Evolutionary conservation across 2,329 filamentous ascomycete species (phyloP), one percentile per base, ranked within the genome.

Genomic region (Alternaria burnsii): DNA sequence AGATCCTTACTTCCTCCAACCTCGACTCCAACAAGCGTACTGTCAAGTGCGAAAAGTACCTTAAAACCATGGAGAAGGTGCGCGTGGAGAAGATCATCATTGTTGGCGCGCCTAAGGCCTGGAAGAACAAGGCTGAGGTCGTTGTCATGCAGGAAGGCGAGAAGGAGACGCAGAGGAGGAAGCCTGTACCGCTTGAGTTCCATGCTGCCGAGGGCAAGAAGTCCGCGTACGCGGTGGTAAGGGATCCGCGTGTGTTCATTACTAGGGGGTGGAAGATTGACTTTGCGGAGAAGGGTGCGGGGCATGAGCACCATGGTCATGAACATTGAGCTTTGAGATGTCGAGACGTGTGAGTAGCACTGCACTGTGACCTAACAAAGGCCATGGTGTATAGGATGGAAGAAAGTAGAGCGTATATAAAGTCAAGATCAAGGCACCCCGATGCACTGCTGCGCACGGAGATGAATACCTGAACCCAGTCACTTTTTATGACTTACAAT

Each of bases 41-140:
- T 5, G 81, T 88, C 65, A 86, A 91, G 78, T 87, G 88, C 16
- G 89, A 90, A 40, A 84, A 86, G 34, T 98, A 93, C 83, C 80
- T 94, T 63, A 91, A 94, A 84, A 84, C 81, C 6, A 96, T 97
- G 90, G 84, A 86, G 30, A 84, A 86, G 44, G 93, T 98, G 3
- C 82, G 85, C 8, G 88, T 98, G 1, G 93, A 97, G 82, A 93
- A 91, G 80, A 86, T 98, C 56, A 84, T 98, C 47, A 71, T 99
- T 50, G 88, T 98, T 20, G 92, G 92, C 44, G 92, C 92, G 3
- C 91, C 93, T 1, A 82, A 85, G 34, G 80, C 82, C 20, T 97
- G 93, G 94, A 86, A 86, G 63, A 82, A 81, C 50, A 90, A 87
- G 81, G 79, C 76, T n/a, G 80, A 86, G 74, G 86, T 87, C 4